Percentiles rank a stretch among this genome's conserved stretches.
Conservation (phyloP, 371 early-diverging fungal species). For the Saksenaea oblongispora region DNA sequence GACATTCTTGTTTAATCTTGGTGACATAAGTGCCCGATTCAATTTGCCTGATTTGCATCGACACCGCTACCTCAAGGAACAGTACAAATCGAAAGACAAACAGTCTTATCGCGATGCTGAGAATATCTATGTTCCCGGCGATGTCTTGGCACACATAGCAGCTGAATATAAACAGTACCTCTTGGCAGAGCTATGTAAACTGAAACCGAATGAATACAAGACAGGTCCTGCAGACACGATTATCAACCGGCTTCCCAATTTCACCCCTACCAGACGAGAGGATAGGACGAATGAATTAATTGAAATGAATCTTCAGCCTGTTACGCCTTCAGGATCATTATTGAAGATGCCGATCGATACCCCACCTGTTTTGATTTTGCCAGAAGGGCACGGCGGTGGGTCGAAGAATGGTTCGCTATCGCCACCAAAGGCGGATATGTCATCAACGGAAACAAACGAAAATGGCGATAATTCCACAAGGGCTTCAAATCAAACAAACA, state of each 20-base stretch:
- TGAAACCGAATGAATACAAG: conserved; percentile 39
- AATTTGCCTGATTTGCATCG: conserved; percentile 17
- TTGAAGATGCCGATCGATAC: neutral
- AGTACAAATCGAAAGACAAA: conserved; percentile 12
- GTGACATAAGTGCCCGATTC: conserved; percentile 21
- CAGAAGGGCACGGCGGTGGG: neutral
- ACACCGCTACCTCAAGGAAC: conserved; percentile 14
- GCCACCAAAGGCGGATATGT: neutral
- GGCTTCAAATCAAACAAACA: neutral
- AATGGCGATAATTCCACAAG: neutral
- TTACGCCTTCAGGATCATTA: neutral
- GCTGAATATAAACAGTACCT: conserved; percentile 25
- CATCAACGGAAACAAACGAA: neutral
- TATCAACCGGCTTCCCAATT: conserved; percentile 21
- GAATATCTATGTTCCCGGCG: conserved; percentile 17
- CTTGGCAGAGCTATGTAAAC: conserved; percentile 43
- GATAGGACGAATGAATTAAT: neutral
- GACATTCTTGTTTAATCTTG: conserved; percentile 16
- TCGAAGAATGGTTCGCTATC: neutral
- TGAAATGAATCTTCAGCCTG: neutral
- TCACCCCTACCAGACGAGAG: neutral
- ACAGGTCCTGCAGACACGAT: conserved; percentile 39
- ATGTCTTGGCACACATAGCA: conserved; percentile 21
- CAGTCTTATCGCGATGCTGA: conserved; percentile 17
- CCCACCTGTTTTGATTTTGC: neutral